Conservation (phyloP, 768 basidiomycete genomes). For the Collybia sp. region DNA sequence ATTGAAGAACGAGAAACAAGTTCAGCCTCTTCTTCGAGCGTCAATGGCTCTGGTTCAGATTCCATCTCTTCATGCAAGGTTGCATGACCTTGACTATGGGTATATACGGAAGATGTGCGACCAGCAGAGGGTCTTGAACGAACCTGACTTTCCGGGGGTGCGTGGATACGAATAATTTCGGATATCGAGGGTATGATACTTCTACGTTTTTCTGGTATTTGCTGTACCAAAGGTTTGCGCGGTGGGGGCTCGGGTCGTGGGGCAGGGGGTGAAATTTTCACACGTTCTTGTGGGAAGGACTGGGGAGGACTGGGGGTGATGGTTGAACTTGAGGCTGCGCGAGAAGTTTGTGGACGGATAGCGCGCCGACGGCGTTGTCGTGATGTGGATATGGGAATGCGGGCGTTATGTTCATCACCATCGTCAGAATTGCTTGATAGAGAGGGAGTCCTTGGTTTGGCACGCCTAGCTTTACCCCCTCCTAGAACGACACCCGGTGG, state of each 20-base stretch:
- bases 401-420: slow-evolving; percentile 39
- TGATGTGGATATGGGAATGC: slow-evolving; percentile 17
- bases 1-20: slow-evolving; percentile 77
- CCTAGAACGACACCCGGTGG: slow-evolving; percentile 78
- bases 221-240: slow-evolving; percentile 7
- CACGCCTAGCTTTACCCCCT: slow-evolving; percentile 31
- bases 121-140: slow-evolving; percentile 40
- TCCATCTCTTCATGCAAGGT: slow-evolving; percentile 50
- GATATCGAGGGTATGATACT: slow-evolving; percentile 75
- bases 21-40: slow-evolving; percentile 57
- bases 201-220: slow-evolving; percentile 29
- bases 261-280: slow-evolving; percentile 3
- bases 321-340: slow-evolving; percentile 20
- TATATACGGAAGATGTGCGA: slow-evolving; percentile 44
- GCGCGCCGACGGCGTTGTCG: slow-evolving; percentile 28
- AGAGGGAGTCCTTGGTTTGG: slow-evolving; percentile 22
- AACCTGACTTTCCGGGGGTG: slow-evolving; percentile 51
- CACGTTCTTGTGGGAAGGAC: slow-evolving; percentile 8
- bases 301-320: slow-evolving; percentile 10
- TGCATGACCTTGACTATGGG: slow-evolving; percentile 41
- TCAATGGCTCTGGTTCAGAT: slow-evolving; percentile 44
- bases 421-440: slow-evolving; percentile 48
- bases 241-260: neutral
- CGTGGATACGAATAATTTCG: slow-evolving; percentile 81
- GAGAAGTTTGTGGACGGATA: slow-evolving; percentile 21